Evolutionary conservation across 192 early-diverging fungal species (phyloP).

Genomic region (Backusella sp.): DNA sequence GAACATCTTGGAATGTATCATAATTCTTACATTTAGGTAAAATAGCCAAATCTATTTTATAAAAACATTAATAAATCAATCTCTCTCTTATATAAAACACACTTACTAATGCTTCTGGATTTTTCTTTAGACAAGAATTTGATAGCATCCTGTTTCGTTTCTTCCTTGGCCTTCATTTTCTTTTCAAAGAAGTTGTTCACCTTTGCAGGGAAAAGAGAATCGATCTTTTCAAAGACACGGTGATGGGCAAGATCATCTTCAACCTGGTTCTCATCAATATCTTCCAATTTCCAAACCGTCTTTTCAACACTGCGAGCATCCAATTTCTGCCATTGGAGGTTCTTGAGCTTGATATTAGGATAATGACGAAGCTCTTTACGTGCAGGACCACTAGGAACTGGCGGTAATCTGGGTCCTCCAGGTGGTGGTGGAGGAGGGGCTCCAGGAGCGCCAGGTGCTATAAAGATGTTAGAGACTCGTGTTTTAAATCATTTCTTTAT

Average conservation of each 20-base stretch:
- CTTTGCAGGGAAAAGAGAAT: conserved; percentile 70
- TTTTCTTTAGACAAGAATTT: conserved; percentile 67
- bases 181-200: conserved; percentile 40
- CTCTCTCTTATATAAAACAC: not conserved
- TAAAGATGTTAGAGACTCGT: not conserved
- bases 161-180: conserved; percentile 33
- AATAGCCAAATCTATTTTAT: conserved; percentile 26
- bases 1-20: conserved; percentile 53
- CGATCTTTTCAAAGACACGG: conserved; percentile 63
- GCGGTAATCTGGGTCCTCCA: conserved; percentile 28
- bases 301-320: conserved; percentile 24
- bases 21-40: conserved; percentile 33
- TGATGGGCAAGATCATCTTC: conserved; percentile 31
- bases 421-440: conserved; percentile 17
- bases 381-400: conserved; percentile 7
- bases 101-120: conserved; percentile 53
- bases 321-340: conserved; percentile 38
- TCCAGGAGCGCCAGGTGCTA: conserved; percentile 16
- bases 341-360: conserved; percentile 31
- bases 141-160: conserved; percentile 57
- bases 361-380: conserved; percentile 31
- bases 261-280: conserved; percentile 27
- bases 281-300: conserved; percentile 29
- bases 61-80: not conserved
- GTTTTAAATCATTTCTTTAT: not conserved